These are phyloP conservation scores for Coemansia sp. DNA, from an alignment of 192 early-diverging fungal species.

Conservation along the genomic window DNA sequence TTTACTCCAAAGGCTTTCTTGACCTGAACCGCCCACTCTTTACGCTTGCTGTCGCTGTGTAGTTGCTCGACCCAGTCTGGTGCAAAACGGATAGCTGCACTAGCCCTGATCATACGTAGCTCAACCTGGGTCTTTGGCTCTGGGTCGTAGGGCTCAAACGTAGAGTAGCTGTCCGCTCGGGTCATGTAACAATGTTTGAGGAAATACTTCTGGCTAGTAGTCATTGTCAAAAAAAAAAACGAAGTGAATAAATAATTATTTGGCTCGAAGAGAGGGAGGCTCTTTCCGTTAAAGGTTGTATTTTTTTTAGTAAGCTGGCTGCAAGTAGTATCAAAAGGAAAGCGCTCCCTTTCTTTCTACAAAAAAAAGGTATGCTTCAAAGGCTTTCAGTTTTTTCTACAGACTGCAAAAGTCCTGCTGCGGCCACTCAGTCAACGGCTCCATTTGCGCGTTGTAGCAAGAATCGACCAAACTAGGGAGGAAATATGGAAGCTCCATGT, in stretches of 20 bases:
- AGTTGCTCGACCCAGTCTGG: neutral
- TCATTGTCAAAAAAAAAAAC: neutral
- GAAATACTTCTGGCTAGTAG: neutral
- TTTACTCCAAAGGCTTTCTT: neutral
- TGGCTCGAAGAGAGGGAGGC: neutral
- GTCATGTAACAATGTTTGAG: neutral
- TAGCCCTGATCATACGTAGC: slow-evolving; percentile 1
- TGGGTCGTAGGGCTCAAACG: neutral
- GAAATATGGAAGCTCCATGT: neutral
- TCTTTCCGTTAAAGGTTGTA: neutral
- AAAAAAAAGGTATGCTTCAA: neutral
- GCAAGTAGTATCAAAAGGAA: neutral
- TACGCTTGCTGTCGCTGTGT: neutral
- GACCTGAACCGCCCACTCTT: neutral
- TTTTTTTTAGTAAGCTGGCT: neutral
- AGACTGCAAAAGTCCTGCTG: neutral
- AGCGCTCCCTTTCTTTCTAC: neutral
- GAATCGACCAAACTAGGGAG: neutral
- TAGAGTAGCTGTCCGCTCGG: neutral
- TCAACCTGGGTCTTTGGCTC: slow-evolving; percentile 7
- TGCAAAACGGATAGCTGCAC: neutral
- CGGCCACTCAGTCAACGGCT: neutral
- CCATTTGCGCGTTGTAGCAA: neutral
- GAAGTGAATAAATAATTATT: neutral
- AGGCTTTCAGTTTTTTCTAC: neutral